phyloP scores from a whole-genome alignment of 2,329 filamentous ascomycete genomes.

The Phyllosticta ampelicida region DNA sequence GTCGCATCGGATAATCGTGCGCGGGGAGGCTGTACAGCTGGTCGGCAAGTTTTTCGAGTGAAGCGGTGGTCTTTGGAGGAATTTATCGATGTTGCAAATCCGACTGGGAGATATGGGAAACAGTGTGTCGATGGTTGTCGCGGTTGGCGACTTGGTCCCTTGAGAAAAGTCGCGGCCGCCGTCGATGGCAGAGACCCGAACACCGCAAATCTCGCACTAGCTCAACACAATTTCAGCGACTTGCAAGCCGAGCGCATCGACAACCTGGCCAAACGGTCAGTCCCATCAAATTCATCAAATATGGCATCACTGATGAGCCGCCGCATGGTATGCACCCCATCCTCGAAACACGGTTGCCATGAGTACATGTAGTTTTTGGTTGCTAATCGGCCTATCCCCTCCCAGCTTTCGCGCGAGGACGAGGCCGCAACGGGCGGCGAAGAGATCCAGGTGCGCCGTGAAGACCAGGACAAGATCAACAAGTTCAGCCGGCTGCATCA shows the following conservation, averaged over 20 bases:
- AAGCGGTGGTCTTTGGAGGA: background rate
- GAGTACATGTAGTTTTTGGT: background rate
- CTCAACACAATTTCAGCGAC: background rate
- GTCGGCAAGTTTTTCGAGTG: background rate
- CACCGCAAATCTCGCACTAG: conserved; percentile 2
- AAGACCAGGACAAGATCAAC: conserved; percentile 99
- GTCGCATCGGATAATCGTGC: background rate
- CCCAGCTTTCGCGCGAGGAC: conserved; percentile 83
- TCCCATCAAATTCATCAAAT: background rate
- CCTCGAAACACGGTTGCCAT: background rate
- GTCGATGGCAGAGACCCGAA: background rate
- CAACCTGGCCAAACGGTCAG: background rate
- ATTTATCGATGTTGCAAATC: background rate
- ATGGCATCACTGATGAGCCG: conserved; percentile 3
- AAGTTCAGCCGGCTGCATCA: conserved; percentile 91
- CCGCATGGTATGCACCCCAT: conserved; percentile 3
- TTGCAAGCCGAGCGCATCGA: background rate
- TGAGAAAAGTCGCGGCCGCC: conserved; percentile 5
- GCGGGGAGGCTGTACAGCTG: background rate
- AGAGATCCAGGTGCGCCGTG: conserved; percentile 86
- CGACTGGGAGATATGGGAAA: background rate
- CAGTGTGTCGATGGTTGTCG: background rate
- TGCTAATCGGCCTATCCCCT: conserved; percentile 12
- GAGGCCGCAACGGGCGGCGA: conserved; percentile 62
- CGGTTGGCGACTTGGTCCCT: background rate